Evolutionary conservation across 129 eudicot species (phyloP), one percentile per base, ranked within the genome.

Genomic region (Ambrosia trifida): DNA sequence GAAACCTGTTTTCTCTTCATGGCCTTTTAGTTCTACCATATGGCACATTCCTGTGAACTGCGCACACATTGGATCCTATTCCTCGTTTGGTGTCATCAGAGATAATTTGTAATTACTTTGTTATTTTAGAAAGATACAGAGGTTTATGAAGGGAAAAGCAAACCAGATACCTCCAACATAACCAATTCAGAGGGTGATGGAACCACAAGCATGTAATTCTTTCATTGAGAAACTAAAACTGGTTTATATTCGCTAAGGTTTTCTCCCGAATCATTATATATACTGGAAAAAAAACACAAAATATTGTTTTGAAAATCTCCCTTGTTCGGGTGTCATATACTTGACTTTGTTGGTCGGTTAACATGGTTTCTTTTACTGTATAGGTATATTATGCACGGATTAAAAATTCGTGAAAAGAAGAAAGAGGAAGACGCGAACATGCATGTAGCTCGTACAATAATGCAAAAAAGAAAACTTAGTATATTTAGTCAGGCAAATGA

Each of bases 401-500:
- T 24, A 47, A 72, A 78, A 59, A 54, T 72, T 7, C 86, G 85
- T 24, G 84, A 85, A 75, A 87, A 85, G 86, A 82, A 68, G 76
- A 87, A 82, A 66, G 95, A 89, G 74, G 96, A 89, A 58, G 95
- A 94, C 70, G 83, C 85, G 56, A 96, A 94, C 72, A 65, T 82
- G 77, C 85, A 89, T 80, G 85, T 94, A 33, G 98, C 98, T 67
- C 85, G 83, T 50, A 83, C 45, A 2, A 94, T 94, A 70, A 68
- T 82, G 81, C 91, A 78, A 77, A 94, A 94, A 79, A 82, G 82
- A 56, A 67, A 74, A 54, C 89, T 16, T 57, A 87, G 77, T 28
- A 17, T 82, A 54, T 73, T 90, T 53, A 80, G 82, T 72, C 95
- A 80, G 69, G 95, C 96, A 28, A 96, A 94, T 61, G 96, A 94